Evolutionary conservation across 73 alveolate species (phyloP), one percentile per base, ranked within the genome.

Genomic region (Effrenium voratum): DNA sequence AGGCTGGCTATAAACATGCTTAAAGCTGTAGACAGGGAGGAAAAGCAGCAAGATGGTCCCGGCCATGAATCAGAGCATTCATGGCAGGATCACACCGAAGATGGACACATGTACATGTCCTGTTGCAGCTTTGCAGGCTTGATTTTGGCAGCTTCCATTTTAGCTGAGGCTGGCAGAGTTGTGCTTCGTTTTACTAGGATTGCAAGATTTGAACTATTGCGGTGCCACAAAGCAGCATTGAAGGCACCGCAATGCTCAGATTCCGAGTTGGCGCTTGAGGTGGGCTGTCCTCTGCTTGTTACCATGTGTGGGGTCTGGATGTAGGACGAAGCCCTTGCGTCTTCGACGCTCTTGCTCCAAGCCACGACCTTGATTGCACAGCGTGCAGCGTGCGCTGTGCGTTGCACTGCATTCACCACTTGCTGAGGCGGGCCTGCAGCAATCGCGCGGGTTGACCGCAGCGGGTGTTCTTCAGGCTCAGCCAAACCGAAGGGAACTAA

Each of bases 271-370:
- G 50, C 49, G 66, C 66, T 77, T 45, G 91, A 28, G 30, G 75
- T 49, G 49, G 92, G 40, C 24, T 34, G n/a, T 5, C 47, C 3
- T 70, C 45, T 8, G 16, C 28, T 70, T 22, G n/a, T 19, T 1
- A 66, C 36, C 43, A 30, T 19, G 77, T 26, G 34, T 10, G 36
- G 43, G 13, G 28, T 5, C 0, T 41, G 46, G 2, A 12, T 75
- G 10, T 75, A 82, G 92, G 92, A 82, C 34, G 92, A 82, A 13
- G 75, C 52, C 16, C 15, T 82, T 49, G 92, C 92, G 46, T 5
- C 92, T 50, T 82, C 92, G 13, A 82, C 92, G 19, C 52, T 82
- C 3, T 73, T 82, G 32, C 73, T 82, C 5, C 92, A 82, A 82
- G 92, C 73, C 76, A 5, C 3, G 4, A 45, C 43, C 63, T 43